Evolutionary conservation across 768 basidiomycete genomes (phyloP), one percentile per base, ranked within the genome.

Genomic region (Rubroboletus pulcherrimus): DNA sequence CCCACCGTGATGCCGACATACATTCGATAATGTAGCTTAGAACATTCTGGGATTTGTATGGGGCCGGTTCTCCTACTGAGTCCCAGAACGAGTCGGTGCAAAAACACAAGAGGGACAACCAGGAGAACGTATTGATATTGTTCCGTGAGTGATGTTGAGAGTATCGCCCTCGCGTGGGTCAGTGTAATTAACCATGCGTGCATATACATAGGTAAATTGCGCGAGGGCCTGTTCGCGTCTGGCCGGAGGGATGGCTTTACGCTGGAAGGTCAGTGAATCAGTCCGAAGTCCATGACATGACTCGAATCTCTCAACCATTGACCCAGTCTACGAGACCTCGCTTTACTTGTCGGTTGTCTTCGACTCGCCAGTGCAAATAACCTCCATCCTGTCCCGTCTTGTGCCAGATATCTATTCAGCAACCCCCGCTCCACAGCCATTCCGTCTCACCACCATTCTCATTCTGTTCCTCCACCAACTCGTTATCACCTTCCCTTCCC

Each of bases 321-420:
- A 50, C 21, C 19, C 63, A 91, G 89, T 81, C 1, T 90, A 89
- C 65, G 86, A 91, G 71, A 87, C 81, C 5, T 91, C 89, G 0
- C 74, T 90, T 21, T 81, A 78, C 67, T 76, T 89, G 31, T 78
- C 87, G 26, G 73, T 81, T 29, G 59, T 88, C 31, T 91, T 89
- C 72, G 75, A 78, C 46, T 81, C 81, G 1, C 76, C 82, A 0
- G 75, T 76, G 38, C 87, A 91, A 69, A 81, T 82, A 4, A 78
- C 78, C 7, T 79, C 86, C 17, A 78, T 87, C 55, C 74, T 87
- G 34, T 78, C 82, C 2, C 79, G 81, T 59, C 77, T 91, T 26
- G 67, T 89, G 29, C 80, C 81, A 4, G 63, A 75, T 40, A 60
- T 83, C 50, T 80, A 82, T 64, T 67, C 64, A 19, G 55, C 63